phyloP scores from a whole-genome alignment of 768 basidiomycete genomes.

The Calocybe indica region DNA sequence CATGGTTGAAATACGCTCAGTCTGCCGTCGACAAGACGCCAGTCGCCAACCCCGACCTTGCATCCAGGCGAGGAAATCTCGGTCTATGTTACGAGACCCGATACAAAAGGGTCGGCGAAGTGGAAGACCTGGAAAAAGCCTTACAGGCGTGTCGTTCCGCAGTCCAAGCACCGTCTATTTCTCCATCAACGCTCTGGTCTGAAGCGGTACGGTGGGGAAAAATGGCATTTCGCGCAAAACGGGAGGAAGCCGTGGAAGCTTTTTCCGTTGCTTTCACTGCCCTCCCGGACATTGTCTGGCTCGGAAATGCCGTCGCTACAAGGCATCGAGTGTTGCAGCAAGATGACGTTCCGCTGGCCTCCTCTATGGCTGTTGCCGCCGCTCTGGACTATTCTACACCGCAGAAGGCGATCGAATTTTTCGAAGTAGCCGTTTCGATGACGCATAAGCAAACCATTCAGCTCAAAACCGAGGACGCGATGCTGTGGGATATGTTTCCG shows the following conservation, averaged over 20 bases:
- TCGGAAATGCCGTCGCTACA: constrained; percentile 3
- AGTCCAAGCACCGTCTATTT: no score
- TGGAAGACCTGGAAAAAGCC: no score
- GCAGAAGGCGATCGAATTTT: constrained; percentile 7
- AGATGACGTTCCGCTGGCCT: neutral
- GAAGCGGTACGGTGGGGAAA: constrained; percentile 3
- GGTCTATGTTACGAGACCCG: no score
- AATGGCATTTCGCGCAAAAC: neutral
- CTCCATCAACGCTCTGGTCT: constrained; percentile 1
- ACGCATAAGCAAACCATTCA: constrained; percentile 3
- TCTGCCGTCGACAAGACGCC: no score
- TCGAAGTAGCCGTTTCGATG: constrained; percentile 9
- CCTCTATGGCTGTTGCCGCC: constrained; percentile 3
- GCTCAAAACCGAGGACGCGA: constrained; percentile 1
- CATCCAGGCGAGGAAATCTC: no score
- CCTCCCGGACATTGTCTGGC: constrained; percentile 4
- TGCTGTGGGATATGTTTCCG: neutral
- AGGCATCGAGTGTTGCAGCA: constrained; percentile 2
- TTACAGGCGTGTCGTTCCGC: no score
- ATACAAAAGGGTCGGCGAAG: no score
- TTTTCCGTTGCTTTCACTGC: constrained; percentile 3
- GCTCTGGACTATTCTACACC: constrained; percentile 4
- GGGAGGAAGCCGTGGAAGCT: constrained; percentile 4
- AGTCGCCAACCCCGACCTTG: no score
- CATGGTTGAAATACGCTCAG: no score